Conservation (phyloP, 495 filamentous ascomycete species). For the Oidiodendron maius region DNA sequence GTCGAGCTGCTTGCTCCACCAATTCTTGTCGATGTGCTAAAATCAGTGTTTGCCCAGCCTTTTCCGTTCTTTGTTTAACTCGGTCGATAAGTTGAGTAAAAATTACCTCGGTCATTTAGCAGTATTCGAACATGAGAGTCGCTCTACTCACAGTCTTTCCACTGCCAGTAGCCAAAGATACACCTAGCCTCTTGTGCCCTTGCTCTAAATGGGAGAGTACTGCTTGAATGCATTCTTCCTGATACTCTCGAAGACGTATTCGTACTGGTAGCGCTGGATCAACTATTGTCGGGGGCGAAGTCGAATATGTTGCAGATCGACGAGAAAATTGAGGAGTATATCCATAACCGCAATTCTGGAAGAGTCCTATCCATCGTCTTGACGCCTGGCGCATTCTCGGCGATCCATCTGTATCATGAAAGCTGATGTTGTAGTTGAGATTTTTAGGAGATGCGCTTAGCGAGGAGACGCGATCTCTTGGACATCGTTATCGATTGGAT, state of each 20-base stretch:
- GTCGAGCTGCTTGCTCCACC: conserved; percentile 87
- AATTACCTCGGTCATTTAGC: conserved; percentile 56
- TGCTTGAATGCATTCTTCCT: conserved; percentile 86
- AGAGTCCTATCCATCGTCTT: conserved; percentile 17
- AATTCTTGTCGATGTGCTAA: conserved; percentile 89
- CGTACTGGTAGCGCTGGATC: conserved; percentile 3
- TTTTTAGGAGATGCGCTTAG: too few species aligned
- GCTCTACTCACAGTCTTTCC: conserved; percentile 72
- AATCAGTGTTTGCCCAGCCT: conserved; percentile 76
- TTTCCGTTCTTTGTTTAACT: conserved; percentile 47
- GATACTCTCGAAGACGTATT: conserved; percentile 66
- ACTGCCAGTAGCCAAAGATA: conserved; percentile 86
- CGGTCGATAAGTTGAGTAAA: conserved; percentile 93
- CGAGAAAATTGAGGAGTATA: not conserved
- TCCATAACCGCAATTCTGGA: conserved; percentile 9
- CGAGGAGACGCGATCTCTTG: conserved; percentile 15
- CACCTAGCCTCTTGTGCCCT: conserved; percentile 75
- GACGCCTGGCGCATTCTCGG: conserved; percentile 22
- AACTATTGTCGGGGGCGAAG: not conserved
- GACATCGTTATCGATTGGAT: too few species aligned
- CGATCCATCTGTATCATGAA: conserved; percentile 1
- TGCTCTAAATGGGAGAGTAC: conserved; percentile 64
- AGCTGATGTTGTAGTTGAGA: not conserved
- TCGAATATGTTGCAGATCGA: conserved; percentile 10
- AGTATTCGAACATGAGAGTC: not conserved